Conservation (phyloP, 2,329 filamentous ascomycete species). For the Nothophoma quercina region DNA sequence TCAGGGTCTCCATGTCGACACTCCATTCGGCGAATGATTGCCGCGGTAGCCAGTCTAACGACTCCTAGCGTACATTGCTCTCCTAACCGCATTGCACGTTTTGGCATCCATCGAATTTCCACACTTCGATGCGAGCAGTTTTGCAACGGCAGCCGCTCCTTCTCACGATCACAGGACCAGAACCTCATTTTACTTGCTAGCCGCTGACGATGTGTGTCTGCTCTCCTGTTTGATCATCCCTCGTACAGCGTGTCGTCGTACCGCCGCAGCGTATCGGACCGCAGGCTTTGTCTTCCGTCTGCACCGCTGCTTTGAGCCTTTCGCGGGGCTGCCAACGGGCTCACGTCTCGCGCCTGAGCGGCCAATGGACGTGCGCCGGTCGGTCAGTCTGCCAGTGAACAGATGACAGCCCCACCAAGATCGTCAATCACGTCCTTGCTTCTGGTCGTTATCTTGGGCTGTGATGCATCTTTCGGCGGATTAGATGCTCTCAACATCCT, state of each 20-base stretch:
- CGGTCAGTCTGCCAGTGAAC: not conserved
- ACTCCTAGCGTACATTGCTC: constrained; percentile 3
- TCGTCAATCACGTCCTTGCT: constrained; percentile 11
- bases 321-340: constrained; percentile 9
- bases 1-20: constrained; percentile 1
- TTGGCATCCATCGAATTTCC: constrained; percentile 15
- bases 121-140: not conserved
- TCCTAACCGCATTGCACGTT: constrained; percentile 11
- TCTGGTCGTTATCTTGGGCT: not conserved
- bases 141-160: not conserved
- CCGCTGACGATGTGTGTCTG: constrained; percentile 2
- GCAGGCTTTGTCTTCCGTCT: not conserved
- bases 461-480: not conserved
- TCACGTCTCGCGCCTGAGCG: not conserved
- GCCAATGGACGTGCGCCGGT: constrained; percentile 2
- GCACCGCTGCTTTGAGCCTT: not conserved
- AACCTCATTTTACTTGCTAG: not conserved
- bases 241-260: constrained; percentile 11
- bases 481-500: not conserved
- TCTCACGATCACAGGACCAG: not conserved
- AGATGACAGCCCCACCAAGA: constrained; percentile 9
- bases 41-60: not conserved
- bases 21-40: constrained; percentile 4
- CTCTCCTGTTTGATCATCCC: constrained; percentile 28
- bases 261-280: constrained; percentile 10